phyloP scores from a whole-genome alignment of 164 flowering plant genomes.

The Dillenia suffruticosa region DNA sequence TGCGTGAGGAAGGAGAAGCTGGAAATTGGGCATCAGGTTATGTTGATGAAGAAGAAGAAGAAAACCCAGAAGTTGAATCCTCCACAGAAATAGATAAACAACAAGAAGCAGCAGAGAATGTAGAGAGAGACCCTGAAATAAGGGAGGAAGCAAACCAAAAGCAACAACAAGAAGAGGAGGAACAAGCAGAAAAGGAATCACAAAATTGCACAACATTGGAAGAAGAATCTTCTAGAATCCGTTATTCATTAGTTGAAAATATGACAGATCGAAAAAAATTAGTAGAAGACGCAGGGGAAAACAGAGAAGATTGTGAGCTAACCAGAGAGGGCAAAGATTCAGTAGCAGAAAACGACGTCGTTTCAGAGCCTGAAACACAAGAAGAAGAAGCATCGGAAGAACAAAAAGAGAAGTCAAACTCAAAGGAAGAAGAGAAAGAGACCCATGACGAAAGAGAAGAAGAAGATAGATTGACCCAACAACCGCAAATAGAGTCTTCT shows the following conservation, averaged over 20 bases:
- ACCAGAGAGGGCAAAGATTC: slow-evolving; percentile 6
- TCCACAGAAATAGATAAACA: slow-evolving; percentile 4
- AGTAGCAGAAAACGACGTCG: slow-evolving; percentile 9
- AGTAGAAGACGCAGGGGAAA: slow-evolving; percentile 7
- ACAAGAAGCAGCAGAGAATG: slow-evolving; percentile 12
- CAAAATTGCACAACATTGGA: slow-evolving; percentile 3
- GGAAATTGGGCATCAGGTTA: slow-evolving; percentile 11
- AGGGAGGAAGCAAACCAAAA: slow-evolving; percentile 5
- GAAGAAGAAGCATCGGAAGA: slow-evolving; percentile 1
- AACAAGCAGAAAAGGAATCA: not conserved
- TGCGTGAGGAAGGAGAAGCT: slow-evolving; percentile 6
- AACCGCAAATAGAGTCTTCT: no score
- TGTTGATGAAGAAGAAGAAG: slow-evolving; percentile 10
- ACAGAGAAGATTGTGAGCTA: not conserved
- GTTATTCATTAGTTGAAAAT: slow-evolving; percentile 12
- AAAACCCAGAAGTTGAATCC: not conserved
- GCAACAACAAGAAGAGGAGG: slow-evolving; percentile 9
- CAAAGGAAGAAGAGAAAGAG: not conserved
- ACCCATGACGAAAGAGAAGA: not conserved
- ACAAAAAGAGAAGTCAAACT: slow-evolving; percentile 1
- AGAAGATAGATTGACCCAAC: not conserved
- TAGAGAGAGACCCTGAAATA: slow-evolving; percentile 4
- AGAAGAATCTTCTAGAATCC: slow-evolving; percentile 2
- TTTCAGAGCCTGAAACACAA: not conserved
- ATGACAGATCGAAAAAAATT: slow-evolving; percentile 14